Base-by-base conservation (phyloP, 1,284 basidiomycete genomes). In the Tetrapyrgos nigripes region DNA sequence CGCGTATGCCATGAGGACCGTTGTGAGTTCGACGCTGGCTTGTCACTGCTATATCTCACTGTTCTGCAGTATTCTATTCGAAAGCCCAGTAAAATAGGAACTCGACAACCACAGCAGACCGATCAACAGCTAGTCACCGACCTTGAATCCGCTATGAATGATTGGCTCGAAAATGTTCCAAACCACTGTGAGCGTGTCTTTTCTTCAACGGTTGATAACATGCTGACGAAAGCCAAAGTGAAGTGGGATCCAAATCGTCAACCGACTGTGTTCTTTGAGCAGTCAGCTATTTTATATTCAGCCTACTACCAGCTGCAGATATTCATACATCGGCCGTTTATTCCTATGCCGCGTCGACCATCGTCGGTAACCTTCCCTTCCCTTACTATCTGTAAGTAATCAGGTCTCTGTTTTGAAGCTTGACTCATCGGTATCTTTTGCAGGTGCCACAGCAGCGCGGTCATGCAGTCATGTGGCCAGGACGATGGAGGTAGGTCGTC, bases 261-360 rank as follows among this genome's bases (percentile, higher is more conserved):
- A 50, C 77, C 87, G 61, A 54, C 68, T 10, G 66, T 79, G 3
- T 80, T 84, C 59, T 82, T 87, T 65, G 78, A 82, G 53, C 86
- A 89, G 69, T 87, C 85, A 2, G 84, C 86, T 3, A 72, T 79
- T 1, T 76, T 89, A 4, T 84, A 87, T 66, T 28, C 45, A 19
- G 52, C 35, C 10, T 82, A 82, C 69, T 89, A 89, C 66, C 79
- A 86, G 56, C 69, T 82, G 17, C 83, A 84, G 60, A 88, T 89
- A 57, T 78, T 87, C 53, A 83, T 89, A 29, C 89, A 91, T 66
- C 77, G 88, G 31, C 88, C 88, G 0, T 90, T 89, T 68, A 88
- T 90, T 57, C 86, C 86, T 0, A 83, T 83, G 2, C 82, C 80
- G 19, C 69, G 74, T 37, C 79, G 81, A 58, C 75, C 77, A 4